Percentiles rank a stretch among this genome's conserved stretches.
These are phyloP conservation scores for Rhizopus delemar DNA, from an alignment of 371 early-diverging fungal genomes.

Conservation along the genomic window DNA sequence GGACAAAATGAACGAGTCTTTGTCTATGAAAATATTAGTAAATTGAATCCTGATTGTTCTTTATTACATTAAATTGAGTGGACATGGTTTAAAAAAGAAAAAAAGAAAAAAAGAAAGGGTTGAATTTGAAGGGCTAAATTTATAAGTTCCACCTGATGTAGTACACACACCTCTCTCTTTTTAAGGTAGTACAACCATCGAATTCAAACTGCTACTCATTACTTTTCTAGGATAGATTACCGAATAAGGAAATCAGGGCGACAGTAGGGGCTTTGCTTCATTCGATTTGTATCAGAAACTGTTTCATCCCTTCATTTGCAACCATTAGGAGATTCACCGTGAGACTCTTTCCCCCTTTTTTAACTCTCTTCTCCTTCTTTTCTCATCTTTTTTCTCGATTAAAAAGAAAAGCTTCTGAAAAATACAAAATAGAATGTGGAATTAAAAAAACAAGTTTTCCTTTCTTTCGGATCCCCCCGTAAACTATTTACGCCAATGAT, in stretches of 20 bases:
- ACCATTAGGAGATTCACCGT: neutral
- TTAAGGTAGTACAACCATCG: neutral
- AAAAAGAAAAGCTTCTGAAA: neutral
- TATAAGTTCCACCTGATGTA: neutral
- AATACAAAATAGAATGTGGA: no score
- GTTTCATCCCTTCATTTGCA: slow-evolving; percentile 18
- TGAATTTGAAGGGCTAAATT: neutral
- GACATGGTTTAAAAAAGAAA: neutral
- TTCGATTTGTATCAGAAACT: neutral
- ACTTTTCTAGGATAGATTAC: neutral
- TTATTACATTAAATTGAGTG: no score
- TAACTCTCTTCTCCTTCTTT: neutral
- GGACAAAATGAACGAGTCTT: slow-evolving; percentile 24
- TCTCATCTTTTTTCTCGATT: neutral
- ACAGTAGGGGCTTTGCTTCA: neutral
- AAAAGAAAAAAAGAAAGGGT: neutral
- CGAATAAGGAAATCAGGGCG: neutral
- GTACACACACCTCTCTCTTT: neutral
- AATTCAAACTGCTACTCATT: neutral
- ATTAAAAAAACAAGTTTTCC: neutral
- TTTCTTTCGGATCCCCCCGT: no score
- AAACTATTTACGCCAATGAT: no score
- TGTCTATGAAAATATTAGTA: neutral
- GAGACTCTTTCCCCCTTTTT: neutral
- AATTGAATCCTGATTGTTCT: no score